Evolutionary conservation across 2,329 filamentous ascomycete genomes (phyloP).

Genomic region (Ophiocordyceps camponoti-saundersi): DNA sequence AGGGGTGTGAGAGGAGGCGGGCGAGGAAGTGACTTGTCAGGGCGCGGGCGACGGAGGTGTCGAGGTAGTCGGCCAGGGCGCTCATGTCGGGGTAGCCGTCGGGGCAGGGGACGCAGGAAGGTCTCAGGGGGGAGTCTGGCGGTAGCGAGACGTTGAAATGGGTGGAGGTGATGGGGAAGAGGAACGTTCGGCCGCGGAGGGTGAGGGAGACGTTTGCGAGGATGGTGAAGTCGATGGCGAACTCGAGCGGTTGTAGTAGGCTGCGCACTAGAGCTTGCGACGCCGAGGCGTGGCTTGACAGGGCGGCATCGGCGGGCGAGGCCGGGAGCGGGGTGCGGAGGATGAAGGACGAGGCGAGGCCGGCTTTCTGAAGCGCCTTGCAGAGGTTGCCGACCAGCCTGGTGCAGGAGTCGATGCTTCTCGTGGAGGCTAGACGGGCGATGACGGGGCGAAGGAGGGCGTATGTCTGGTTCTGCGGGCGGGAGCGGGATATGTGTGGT

Average conservation of each 20-base stretch:
- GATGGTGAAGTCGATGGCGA: slow-evolving; percentile 25
- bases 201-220: slow-evolving; percentile 23
- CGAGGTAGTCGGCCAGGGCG: slow-evolving; percentile 28
- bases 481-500: slow-evolving; percentile 18
- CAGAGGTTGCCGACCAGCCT: slow-evolving; percentile 26
- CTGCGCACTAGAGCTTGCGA: slow-evolving; percentile 27
- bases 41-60: slow-evolving; percentile 22
- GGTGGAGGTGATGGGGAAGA: slow-evolving; percentile 25
- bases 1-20: slow-evolving; percentile 4
- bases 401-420: slow-evolving; percentile 20
- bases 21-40: slow-evolving; percentile 19
- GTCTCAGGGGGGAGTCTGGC: slow-evolving; percentile 16
- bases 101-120: slow-evolving; percentile 23
- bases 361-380: slow-evolving; percentile 25
- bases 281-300: slow-evolving; percentile 18
- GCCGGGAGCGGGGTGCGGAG: slow-evolving; percentile 10
- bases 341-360: slow-evolving; percentile 24
- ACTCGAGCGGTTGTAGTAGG: slow-evolving; percentile 23
- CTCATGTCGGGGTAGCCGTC: slow-evolving; percentile 26
- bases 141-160: slow-evolving; percentile 26
- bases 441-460: slow-evolving; percentile 35
- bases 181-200: slow-evolving; percentile 26
- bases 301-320: slow-evolving; percentile 10
- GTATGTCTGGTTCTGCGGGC: slow-evolving; percentile 23
- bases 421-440: slow-evolving; percentile 26